phyloP scores from a whole-genome alignment of 768 basidiomycete species.

The Pleurotus citrinopileatus region DNA sequence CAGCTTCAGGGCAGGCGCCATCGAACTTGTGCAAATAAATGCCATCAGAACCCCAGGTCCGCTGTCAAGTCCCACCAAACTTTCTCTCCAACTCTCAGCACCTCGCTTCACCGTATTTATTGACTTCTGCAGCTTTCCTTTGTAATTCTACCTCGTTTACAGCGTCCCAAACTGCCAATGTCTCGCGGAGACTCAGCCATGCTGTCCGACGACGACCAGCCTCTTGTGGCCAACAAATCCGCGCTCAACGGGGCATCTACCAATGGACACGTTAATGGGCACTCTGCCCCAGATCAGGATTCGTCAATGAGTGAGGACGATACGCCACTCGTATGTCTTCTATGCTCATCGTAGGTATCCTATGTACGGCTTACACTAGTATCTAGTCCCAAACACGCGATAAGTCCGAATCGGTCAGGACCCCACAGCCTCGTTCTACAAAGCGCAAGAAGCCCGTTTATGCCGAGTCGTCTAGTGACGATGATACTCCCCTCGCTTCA shows the following conservation, averaged over 20 bases:
- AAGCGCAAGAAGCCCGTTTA: conserved; percentile 64
- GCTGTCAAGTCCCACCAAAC: conserved; percentile 26
- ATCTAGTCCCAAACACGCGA: conserved; percentile 51
- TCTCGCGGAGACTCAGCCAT: conserved; percentile 43
- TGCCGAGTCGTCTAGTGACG: conserved; percentile 63
- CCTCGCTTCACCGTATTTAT: conserved; percentile 22
- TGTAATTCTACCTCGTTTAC: conserved; percentile 12
- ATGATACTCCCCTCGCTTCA: conserved; percentile 70
- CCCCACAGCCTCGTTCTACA: conserved; percentile 30
- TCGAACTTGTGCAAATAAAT: conserved; percentile 39
- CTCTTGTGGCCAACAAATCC: conserved; percentile 40
- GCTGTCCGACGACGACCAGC: conserved; percentile 59
- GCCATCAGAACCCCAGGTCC: conserved; percentile 30
- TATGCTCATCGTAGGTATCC: not conserved
- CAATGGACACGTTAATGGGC: conserved; percentile 45
- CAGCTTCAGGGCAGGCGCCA: conserved; percentile 57
- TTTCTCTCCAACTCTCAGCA: conserved; percentile 17
- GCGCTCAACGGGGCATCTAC: conserved; percentile 38
- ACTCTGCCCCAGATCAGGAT: conserved; percentile 32
- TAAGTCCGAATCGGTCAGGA: conserved; percentile 39
- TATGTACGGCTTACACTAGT: not conserved
- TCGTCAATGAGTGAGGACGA: conserved; percentile 66
- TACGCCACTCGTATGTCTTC: conserved; percentile 59
- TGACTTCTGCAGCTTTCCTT: conserved; percentile 22
- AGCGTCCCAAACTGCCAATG: conserved; percentile 26